Base-by-base conservation (phyloP, 108 stramenopile species). In the Cyclotella atomus region DNA sequence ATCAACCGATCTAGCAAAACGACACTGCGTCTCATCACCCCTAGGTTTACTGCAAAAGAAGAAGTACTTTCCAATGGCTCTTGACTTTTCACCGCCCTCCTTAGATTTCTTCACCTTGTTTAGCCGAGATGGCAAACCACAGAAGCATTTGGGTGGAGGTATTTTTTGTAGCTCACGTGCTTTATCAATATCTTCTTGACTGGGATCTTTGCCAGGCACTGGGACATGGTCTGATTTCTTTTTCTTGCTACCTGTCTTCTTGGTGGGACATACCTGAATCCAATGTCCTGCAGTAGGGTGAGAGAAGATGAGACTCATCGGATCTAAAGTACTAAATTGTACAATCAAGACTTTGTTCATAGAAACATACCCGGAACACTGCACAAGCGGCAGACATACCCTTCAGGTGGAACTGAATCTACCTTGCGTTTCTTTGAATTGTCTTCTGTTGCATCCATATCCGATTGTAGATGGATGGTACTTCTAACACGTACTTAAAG, bases 21-120 rank as follows among this genome's bases (percentile, higher is more conserved):
- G 81, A 75, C 90, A 91, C 73, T 81, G 75, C 16, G 81, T 84
- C 19, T 82, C 78, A 45, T 91, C 87, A 43, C 72, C 77, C 41
- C 78, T 75, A 29, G 73, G 65, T 55, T 84, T 87, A 43, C 71
- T 54, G 62, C 90, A 91, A 68, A 91, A 91, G 68, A 91, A 91
- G 57, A 91, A 91, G 56, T 89, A 91, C 16, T 87, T 87, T 27
- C 90, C 90, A 68, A 88, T 66, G 4, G 90, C 90, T 33, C 90
- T 59, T 3, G 87, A 87, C 12, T 50, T 59, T 19, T 87, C 69
- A 29, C 83, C 85, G 10, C 83, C 81, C 65, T 59, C 83, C 32
- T 81, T 84, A 16, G 85, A 87, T 41, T 75, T 63, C 44, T 89
- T 89, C 24, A 91, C 90, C 47, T 88, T 88, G 55, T 91, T 91